Evolutionary conservation across 2,329 filamentous ascomycete species (phyloP), one percentile per base, ranked within the genome.

Genomic region (Aspergillus sp.): DNA sequence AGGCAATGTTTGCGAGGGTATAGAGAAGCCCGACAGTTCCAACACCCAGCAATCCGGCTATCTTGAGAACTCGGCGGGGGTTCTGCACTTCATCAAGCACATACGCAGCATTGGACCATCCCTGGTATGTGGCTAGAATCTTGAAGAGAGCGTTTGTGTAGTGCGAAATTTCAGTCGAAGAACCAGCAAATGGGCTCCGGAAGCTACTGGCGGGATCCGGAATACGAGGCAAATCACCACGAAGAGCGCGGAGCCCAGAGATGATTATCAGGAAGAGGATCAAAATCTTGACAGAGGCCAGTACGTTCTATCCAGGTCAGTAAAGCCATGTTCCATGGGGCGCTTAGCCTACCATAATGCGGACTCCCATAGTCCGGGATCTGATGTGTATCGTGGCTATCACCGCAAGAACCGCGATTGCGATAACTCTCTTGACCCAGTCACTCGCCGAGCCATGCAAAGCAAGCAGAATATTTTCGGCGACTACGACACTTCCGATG

Each of bases 111-210:
- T 75, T 75, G 23, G 71, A 72, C 68, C 72, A 75, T 47, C 70
- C 70, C 7, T 89, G 84, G 69, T 87, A 91, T 63, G 84, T 87
- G 84, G 88, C 91, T 69, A 91, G 88, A 64, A 91, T 87, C 67
- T 90, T 91, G 80, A 89, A 90, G 0, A 91, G 77, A 0, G 89
- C 87, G 1, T 86, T 90, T n/a, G 89, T 87, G 65, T 91, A 91
- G 1, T 86, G 83, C 66, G 84, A 88, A 7, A 85, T 85, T 0
- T 85, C 89, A 5, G 67, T 66, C 0, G 69, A 66, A 1, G 88
- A 90, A 8, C 88, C 88, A 51, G 84, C 82, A 64, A 91, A 91
- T 9, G 87, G 84, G 61, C 88, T 82, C 65, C 76, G 74, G 70
- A 91, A 89, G 78, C 88, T 90, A 25, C 67, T 62, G 71, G 87